These are phyloP conservation scores for Magnusiomyces paraingens DNA, from an alignment of 1,139 yeast species.

Conservation along the genomic window DNA sequence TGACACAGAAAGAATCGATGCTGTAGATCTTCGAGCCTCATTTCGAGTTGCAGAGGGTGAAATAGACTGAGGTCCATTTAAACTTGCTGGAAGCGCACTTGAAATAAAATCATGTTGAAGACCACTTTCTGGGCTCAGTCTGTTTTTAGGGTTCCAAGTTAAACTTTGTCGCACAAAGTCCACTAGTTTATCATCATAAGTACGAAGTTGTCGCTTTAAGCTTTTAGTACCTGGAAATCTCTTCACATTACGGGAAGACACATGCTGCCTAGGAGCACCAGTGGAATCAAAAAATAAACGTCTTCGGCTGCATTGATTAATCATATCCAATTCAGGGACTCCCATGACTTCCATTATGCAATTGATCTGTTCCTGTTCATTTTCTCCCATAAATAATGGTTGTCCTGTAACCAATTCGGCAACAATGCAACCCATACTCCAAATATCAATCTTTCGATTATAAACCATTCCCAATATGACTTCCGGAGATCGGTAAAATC, in stretches of 20 bases:
- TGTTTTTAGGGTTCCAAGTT: slow-evolving; percentile 50
- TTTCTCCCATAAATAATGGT: slow-evolving; percentile 65
- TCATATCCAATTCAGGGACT: slow-evolving; percentile 43
- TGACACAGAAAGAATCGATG: neutral
- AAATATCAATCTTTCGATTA: slow-evolving; percentile 62
- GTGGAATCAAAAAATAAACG: slow-evolving; percentile 38
- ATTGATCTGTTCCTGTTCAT: slow-evolving; percentile 61
- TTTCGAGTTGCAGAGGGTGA: neutral
- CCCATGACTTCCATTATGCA: slow-evolving; percentile 58
- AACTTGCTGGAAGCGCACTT: slow-evolving; percentile 18
- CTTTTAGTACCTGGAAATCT: slow-evolving; percentile 31
- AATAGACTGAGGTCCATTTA: neutral
- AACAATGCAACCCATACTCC: slow-evolving; percentile 71
- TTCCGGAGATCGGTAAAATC: slow-evolving; percentile 93
- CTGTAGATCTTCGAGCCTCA: neutral
- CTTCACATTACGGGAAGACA: slow-evolving; percentile 32
- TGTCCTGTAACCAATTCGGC: slow-evolving; percentile 60
- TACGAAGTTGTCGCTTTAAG: slow-evolving; percentile 25
- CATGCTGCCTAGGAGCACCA: slow-evolving; percentile 36
- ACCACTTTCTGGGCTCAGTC: slow-evolving; percentile 42
- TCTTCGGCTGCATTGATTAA: slow-evolving; percentile 36
- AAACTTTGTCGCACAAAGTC: slow-evolving; percentile 36
- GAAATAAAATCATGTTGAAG: slow-evolving; percentile 39
- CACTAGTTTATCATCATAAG: slow-evolving; percentile 34
- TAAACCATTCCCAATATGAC: slow-evolving; percentile 75